Evolutionary conservation across 2,329 filamentous ascomycete species (phyloP).

Genomic region (Sordariomycetes sp.): DNA sequence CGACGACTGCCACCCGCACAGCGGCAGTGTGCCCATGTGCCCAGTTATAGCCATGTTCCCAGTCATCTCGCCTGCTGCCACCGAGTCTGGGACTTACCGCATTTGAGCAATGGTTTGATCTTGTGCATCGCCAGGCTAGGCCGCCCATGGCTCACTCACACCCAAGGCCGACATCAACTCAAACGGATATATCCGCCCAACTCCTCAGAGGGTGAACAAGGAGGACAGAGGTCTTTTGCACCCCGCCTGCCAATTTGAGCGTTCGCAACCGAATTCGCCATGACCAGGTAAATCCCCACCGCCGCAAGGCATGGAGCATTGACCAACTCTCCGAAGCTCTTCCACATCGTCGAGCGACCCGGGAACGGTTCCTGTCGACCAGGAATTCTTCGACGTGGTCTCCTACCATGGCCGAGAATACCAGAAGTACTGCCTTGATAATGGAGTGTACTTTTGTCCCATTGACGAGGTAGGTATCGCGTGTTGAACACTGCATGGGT

Average conservation of each 20-base stretch:
- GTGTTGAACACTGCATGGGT: slow-evolving; percentile 7
- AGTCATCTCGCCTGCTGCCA: background rate
- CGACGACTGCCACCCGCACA: background rate
- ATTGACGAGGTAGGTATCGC: slow-evolving; percentile 49
- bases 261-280: background rate
- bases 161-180: background rate
- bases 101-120: background rate
- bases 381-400: slow-evolving; percentile 43
- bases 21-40: background rate
- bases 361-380: slow-evolving; percentile 40
- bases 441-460: slow-evolving; percentile 53
- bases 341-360: slow-evolving; percentile 21
- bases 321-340: slow-evolving; percentile 1
- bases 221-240: background rate
- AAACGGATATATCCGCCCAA: background rate
- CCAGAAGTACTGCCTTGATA: slow-evolving; percentile 53
- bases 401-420: slow-evolving; percentile 49
- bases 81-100: background rate
- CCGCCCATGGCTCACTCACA: background rate
- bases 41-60: slow-evolving; percentile 1
- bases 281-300: background rate
- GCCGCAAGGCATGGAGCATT: background rate
- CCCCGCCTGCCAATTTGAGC: background rate
- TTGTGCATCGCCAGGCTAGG: background rate
- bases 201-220: background rate